A percentile compares a stretch with the other conserved stretches of the same genome.
phyloP scores from a whole-genome alignment of 2,329 filamentous ascomycete genomes.

The Myriosclerotinia curreyana region DNA sequence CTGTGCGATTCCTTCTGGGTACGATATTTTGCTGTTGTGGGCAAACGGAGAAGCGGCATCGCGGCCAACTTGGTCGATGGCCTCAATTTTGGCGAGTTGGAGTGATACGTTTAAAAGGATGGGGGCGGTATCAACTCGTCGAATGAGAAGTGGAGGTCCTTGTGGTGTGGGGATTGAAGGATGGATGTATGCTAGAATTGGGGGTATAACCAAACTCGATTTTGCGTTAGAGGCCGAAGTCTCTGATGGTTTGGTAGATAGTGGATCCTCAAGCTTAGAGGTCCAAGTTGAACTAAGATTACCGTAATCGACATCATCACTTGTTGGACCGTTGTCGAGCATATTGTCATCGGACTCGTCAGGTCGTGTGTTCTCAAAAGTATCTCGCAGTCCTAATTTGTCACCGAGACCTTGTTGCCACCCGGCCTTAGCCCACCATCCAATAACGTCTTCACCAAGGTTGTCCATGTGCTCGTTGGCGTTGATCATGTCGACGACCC shows the following conservation, averaged over 20 bases:
- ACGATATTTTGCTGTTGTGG: slow-evolving; percentile 75
- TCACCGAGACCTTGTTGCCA: slow-evolving; percentile 82
- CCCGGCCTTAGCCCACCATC: slow-evolving; percentile 91
- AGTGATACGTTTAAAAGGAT: slow-evolving; percentile 80
- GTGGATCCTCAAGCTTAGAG: slow-evolving; percentile 27
- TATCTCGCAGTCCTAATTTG: slow-evolving; percentile 69
- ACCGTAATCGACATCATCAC: slow-evolving; percentile 35
- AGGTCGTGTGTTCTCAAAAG: slow-evolving; percentile 52
- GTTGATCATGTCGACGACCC: slow-evolving; percentile 81
- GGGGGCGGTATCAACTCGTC: slow-evolving; percentile 83
- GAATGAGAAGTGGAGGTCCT: slow-evolving; percentile 61
- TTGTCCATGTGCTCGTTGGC: slow-evolving; percentile 80
- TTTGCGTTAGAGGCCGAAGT: slow-evolving; percentile 1
- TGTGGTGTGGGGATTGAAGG: slow-evolving; percentile 46
- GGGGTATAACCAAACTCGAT: slow-evolving; percentile 55
- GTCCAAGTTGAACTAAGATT: slow-evolving; percentile 38
- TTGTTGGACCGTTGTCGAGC: slow-evolving; percentile 33
- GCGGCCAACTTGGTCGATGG: slow-evolving; percentile 59
- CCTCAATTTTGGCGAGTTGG: slow-evolving; percentile 79
- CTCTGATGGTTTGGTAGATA: neutral
- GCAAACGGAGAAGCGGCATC: slow-evolving; percentile 67
- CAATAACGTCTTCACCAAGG: slow-evolving; percentile 85
- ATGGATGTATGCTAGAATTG: slow-evolving; percentile 80
- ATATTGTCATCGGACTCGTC: slow-evolving; percentile 41
- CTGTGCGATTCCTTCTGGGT: slow-evolving; percentile 75